Evolutionary conservation across 768 basidiomycete genomes (phyloP).

Genomic region (Gymnopilus dilepis): DNA sequence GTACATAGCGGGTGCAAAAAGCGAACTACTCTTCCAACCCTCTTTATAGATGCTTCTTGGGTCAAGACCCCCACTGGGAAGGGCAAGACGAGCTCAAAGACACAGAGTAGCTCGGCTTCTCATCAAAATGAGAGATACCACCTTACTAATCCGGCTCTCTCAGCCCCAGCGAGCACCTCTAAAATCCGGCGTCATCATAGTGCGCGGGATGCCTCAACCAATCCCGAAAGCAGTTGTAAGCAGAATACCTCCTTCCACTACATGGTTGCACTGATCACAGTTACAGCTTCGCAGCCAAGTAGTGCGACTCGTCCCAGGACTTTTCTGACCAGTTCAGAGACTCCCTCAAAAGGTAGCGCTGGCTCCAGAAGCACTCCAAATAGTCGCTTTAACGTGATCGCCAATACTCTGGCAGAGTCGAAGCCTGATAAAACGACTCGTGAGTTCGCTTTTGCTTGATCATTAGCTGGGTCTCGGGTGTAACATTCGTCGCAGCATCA

Average conservation of each 20-base stretch:
- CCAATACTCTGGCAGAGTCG: conserved; percentile 5
- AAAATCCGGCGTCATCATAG: background rate
- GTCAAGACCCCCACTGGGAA: background rate
- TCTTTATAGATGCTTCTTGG: conserved; percentile 2
- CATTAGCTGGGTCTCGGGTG: background rate
- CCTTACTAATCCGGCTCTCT: background rate
- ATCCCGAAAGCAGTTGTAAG: background rate
- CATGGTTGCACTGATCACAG: background rate
- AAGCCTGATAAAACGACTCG: background rate
- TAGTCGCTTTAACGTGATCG: conserved; percentile 9
- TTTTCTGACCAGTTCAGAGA: background rate
- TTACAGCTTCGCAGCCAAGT: background rate
- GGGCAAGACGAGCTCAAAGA: background rate
- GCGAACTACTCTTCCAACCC: background rate
- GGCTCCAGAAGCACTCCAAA: conserved; percentile 2
- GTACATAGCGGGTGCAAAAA: background rate
- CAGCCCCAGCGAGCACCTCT: background rate
- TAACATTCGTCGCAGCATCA: background rate
- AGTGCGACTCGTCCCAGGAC: background rate
- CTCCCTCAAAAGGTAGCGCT: background rate
- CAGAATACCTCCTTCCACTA: background rate
- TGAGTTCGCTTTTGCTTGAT: background rate
- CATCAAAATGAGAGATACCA: background rate
- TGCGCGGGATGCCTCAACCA: background rate
- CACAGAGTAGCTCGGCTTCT: background rate